A percentile compares a stretch with the other conserved stretches of the same genome.
Conservation (phyloP, 2,329 filamentous ascomycete genomes). For the Diaporthe nobilis region DNA sequence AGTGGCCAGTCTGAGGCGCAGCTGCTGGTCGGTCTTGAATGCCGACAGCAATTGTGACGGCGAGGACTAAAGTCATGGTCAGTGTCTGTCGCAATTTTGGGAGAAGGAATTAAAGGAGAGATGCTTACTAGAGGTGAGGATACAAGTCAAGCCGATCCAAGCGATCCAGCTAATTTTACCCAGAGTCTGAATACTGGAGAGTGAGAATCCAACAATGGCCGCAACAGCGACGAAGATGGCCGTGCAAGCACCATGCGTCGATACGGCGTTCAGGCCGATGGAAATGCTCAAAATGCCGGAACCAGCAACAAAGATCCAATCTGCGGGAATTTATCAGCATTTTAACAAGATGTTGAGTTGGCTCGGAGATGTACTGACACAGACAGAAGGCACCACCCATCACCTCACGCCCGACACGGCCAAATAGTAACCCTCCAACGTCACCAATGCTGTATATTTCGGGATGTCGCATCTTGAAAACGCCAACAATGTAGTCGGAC, state of each 20-base stretch:
- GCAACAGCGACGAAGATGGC: conserved; percentile 47
- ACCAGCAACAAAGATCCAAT: conserved; percentile 45
- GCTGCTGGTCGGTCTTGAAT: conserved; percentile 67
- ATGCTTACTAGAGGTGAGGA: conserved; percentile 52
- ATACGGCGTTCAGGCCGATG: conserved; percentile 48
- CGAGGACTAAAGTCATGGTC: conserved; percentile 55
- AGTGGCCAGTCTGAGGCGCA: conserved; percentile 59
- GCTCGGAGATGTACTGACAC: not conserved
- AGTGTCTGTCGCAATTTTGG: not conserved
- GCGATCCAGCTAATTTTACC: conserved; percentile 47
- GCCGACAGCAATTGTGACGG: conserved; percentile 50
- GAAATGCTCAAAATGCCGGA: conserved; percentile 44
- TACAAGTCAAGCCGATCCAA: conserved; percentile 63
- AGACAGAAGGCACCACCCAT: not conserved
- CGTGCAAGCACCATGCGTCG: conserved; percentile 47
- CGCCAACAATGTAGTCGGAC: conserved; percentile 15
- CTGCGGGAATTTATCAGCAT: not conserved
- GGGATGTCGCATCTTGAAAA: conserved; percentile 1
- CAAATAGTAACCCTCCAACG: conserved; percentile 1
- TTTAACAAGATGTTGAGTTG: not conserved
- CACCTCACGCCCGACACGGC: conserved; percentile 1
- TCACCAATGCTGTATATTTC: conserved; percentile 9
- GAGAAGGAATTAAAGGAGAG: too few species aligned
- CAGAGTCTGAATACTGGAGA: conserved; percentile 45
- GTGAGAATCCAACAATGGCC: conserved; percentile 44